These are phyloP conservation scores for Fusarium transvaalense DNA, from an alignment of 2,329 filamentous ascomycete species.

Conservation along the genomic window DNA sequence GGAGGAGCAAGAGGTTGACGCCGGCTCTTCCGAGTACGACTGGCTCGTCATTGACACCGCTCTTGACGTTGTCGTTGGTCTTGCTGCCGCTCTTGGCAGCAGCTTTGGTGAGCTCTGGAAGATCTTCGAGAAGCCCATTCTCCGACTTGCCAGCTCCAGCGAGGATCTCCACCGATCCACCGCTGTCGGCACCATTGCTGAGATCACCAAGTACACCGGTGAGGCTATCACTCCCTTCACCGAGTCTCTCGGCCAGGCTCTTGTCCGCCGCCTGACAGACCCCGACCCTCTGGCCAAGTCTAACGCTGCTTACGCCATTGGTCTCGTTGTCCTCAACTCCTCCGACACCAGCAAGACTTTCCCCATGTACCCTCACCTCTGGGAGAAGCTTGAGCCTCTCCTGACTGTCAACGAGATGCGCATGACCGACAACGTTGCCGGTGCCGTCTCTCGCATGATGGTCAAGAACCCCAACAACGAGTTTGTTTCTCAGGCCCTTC, in stretches of 20 bases:
- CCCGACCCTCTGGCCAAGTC: conserved; percentile 93
- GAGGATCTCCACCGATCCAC: conserved; percentile 90
- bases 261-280: conserved; percentile 88
- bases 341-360: conserved; percentile 77
- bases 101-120: conserved; percentile 93
- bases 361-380: conserved; percentile 81
- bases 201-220: conserved; percentile 89
- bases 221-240: conserved; percentile 86
- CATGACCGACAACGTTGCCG: conserved; percentile 91
- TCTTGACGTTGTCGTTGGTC: conserved; percentile 87
- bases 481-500: conserved; percentile 84
- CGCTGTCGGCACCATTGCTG: conserved; percentile 90
- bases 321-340: conserved; percentile 86
- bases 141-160: conserved; percentile 88
- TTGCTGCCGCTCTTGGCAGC: conserved; percentile 83
- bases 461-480: conserved; percentile 86
- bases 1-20: conserved; percentile 77
- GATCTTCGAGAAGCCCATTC: conserved; percentile 91
- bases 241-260: conserved; percentile 77
- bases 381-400: conserved; percentile 87
- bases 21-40: conserved; percentile 92
- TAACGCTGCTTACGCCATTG: conserved; percentile 92
- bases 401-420: conserved; percentile 82
- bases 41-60: conserved; percentile 97
- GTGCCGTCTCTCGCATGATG: conserved; percentile 93